Percentiles rank a stretch among this genome's conserved stretches.
Conservation (phyloP, 2,329 filamentous ascomycete species). For the Sporothrix pseudoabietina region DNA sequence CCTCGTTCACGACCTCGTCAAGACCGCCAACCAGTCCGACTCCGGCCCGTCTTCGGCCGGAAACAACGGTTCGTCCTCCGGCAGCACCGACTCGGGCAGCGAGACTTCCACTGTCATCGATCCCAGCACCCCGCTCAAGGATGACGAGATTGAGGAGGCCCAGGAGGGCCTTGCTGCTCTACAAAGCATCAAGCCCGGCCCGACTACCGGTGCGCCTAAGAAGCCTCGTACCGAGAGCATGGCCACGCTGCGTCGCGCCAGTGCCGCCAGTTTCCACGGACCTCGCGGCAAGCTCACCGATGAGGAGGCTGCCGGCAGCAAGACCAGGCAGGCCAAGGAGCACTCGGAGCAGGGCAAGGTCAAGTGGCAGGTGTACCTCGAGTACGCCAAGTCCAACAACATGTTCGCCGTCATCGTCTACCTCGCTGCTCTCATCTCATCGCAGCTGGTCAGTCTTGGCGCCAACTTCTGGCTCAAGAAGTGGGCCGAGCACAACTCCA, state of each 20-base stretch:
- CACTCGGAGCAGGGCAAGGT: slow-evolving; percentile 93
- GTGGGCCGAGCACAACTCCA: slow-evolving; percentile 82
- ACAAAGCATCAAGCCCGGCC: slow-evolving; percentile 67
- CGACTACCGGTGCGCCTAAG: slow-evolving; percentile 46
- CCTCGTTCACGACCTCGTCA: slow-evolving; percentile 81
- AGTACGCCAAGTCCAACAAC: slow-evolving; percentile 96
- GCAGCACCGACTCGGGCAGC: slow-evolving; percentile 45
- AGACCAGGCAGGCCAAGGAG: slow-evolving; percentile 85
- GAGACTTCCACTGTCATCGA: slow-evolving; percentile 62
- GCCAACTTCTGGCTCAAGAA: slow-evolving; percentile 91
- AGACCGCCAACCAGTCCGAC: slow-evolving; percentile 66
- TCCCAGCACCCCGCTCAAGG: slow-evolving; percentile 58
- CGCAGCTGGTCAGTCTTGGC: slow-evolving; percentile 80
- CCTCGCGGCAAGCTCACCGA: slow-evolving; percentile 81
- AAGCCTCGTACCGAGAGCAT: slow-evolving; percentile 66
- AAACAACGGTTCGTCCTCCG: slow-evolving; percentile 36
- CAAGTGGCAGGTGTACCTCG: slow-evolving; percentile 92
- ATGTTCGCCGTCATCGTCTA: slow-evolving; percentile 81
- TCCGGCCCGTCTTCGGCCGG: slow-evolving; percentile 45
- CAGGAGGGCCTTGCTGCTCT: slow-evolving; percentile 77
- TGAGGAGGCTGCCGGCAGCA: slow-evolving; percentile 74
- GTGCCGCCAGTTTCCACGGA: slow-evolving; percentile 85
- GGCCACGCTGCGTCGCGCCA: slow-evolving; percentile 83
- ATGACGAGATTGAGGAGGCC: slow-evolving; percentile 72
- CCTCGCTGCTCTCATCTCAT: slow-evolving; percentile 71